These are phyloP conservation scores for Phytophthora sp. DNA, from an alignment of 352 stramenopile species.

Conservation along the genomic window DNA sequence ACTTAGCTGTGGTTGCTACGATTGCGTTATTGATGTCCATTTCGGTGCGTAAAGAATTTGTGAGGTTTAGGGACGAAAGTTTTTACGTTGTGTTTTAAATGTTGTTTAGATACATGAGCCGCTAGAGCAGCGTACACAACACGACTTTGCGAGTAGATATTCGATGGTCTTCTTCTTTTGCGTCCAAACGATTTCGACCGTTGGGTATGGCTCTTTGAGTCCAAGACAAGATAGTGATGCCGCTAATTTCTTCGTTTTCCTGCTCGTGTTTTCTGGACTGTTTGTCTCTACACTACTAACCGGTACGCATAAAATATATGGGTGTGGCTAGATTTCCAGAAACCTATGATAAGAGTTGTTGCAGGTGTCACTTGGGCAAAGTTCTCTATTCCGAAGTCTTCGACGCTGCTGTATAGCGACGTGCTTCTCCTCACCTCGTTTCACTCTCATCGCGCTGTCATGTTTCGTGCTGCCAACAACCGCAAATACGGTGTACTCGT, in stretches of 20 bases:
- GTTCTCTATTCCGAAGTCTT: conserved; percentile 64
- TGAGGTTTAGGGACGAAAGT: neutral
- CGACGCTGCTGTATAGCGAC: conserved; percentile 56
- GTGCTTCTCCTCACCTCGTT: conserved; percentile 54
- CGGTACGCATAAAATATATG: conserved; percentile 22
- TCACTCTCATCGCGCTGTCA: conserved; percentile 54
- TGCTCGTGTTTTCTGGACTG: conserved; percentile 47
- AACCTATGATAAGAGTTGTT: neutral
- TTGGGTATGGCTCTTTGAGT: conserved; percentile 55
- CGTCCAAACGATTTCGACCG: conserved; percentile 66
- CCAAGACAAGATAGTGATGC: conserved; percentile 49
- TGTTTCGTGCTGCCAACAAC: conserved; percentile 69
- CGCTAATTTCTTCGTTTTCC: conserved; percentile 69
- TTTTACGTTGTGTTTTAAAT: neutral
- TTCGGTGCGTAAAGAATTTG: conserved; percentile 33
- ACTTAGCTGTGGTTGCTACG: conserved; percentile 42
- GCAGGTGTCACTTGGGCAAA: conserved; percentile 67
- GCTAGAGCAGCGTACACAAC: conserved; percentile 17
- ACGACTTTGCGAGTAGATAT: conserved; percentile 23
- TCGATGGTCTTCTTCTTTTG: conserved; percentile 62
- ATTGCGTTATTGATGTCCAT: conserved; percentile 52
- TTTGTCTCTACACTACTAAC: conserved; percentile 62
- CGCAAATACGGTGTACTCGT: conserved; percentile 57
- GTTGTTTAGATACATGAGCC: conserved; percentile 23
- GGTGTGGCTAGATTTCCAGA: too few species aligned